A percentile compares a stretch with the other conserved stretches of the same genome.
These are phyloP conservation scores for Cyberlindnera lachancei DNA, from an alignment of 805 yeast species.

Conservation along the genomic window DNA sequence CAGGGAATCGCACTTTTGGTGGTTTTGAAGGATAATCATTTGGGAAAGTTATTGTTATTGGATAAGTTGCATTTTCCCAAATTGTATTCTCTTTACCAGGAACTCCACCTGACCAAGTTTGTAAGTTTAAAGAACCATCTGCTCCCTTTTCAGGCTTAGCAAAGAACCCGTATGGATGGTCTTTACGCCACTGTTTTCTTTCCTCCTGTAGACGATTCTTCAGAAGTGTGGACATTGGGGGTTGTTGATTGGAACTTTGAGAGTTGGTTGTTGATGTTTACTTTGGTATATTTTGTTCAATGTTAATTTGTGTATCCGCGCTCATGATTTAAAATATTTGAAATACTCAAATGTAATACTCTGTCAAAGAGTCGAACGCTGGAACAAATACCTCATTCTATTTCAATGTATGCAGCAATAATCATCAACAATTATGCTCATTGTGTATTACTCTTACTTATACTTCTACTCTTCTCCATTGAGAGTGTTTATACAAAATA, in stretches of 20 bases:
- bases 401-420: too few relatives aligned
- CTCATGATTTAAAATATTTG: too few relatives aligned
- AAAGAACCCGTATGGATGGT: slow-evolving; percentile 95
- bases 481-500: too few relatives aligned
- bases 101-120: slow-evolving; percentile 89
- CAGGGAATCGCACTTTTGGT: slow-evolving; percentile 86
- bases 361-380: too few relatives aligned
- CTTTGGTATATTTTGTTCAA: not conserved
- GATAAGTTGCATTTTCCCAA: slow-evolving; percentile 90
- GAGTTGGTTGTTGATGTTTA: not conserved
- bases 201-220: slow-evolving; percentile 79
- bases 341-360: too few relatives aligned
- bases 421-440: too few relatives aligned
- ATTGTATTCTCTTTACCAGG: slow-evolving; percentile 85
- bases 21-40: slow-evolving; percentile 96
- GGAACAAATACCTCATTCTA: too few relatives aligned
- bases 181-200: slow-evolving; percentile 96
- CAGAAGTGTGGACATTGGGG: slow-evolving; percentile 16
- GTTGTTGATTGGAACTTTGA: not conserved
- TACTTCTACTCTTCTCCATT: too few relatives aligned
- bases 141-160: slow-evolving; percentile 80
- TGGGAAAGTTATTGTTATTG: slow-evolving; percentile 75
- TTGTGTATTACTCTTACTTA: too few relatives aligned
- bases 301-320: too few relatives aligned
- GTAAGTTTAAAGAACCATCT: slow-evolving; percentile 81